Evolutionary conservation across 345 rosid species (phyloP), one percentile per base, ranked within the genome.

Genomic region (Toxicodendron radicans): DNA sequence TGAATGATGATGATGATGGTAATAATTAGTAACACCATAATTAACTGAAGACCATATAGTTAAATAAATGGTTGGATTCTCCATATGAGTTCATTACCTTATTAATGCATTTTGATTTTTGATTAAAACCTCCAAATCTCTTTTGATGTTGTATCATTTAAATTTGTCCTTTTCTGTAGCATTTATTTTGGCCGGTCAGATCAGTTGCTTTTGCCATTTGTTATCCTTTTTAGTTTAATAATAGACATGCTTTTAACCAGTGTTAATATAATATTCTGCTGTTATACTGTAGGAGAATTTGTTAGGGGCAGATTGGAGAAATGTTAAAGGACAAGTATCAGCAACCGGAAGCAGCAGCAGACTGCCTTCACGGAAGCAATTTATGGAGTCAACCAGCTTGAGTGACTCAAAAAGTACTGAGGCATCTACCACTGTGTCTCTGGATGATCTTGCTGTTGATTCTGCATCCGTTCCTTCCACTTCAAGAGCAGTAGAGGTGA

Each of bases 401-500:
- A 89, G 81, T 12, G 97, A 90, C 81, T 91, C 94, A 1, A 92
- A 86, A 84, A 90, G 85, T 79, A 84, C 86, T 0, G 97, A 95
- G 81, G 90, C 90, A 56, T 89, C 91, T 21, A 76, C 90, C 10
- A 89, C 81, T 75, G 60, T 82, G 70, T 84, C 89, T 17, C n/a
- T 85, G 85, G 92, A 95, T 74, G 93, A 95, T 62, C 82, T 87
- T 71, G 84, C 84, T 58, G 87, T 83, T 60, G 94, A 91, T 81
- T 91, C 96, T 68, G 85, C 85, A 51, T 84, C 89, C 66, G 78
- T 71, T 69, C 92, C 96, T 3, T 91, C 98, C 18, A 85, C 95
- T 73, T 95, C 99, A 53, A 90, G 99, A 83, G 75, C 85, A 11
- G 81, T 76, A 70, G 98, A 95, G 90, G 98, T 90, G 84, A 83